Base-by-base conservation (phyloP, 257 asterid genomes). In the Penstemon newberryi region DNA sequence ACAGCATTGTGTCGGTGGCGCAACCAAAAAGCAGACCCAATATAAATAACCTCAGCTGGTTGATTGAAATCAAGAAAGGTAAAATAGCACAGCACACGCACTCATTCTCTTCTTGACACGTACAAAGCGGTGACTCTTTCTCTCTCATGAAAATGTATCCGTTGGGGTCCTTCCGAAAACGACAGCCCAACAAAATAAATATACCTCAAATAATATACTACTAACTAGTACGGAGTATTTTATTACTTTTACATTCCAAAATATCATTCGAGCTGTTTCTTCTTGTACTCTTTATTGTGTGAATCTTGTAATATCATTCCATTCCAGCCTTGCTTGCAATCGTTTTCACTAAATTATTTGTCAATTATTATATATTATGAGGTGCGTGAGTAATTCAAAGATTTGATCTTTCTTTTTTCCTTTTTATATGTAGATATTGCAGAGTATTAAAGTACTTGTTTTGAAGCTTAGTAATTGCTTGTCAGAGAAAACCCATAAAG, bases 91-190 rank as follows among this genome's bases (percentile, higher is more conserved):
- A 60, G n/a, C 25, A 47, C 70, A 68, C 69, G 46, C 70, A 58
- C 65, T 42, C 77, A 12, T 58, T 70, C 70, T 38, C 6, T 8
- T 40, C 1, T 56, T 57, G 87, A 69, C 87, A 82, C 87, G 84
- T 75, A 18, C 52, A 41, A 58, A 47, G 46, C 67, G 69, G 80
- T 69, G 78, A 70, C 61, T 56, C 54, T 51, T 36, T 11, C 56
- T 58, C 5, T 39, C 13, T 40, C 60, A 66, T 73, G 8, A 75
- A 15, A 73, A 73, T 82, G 79, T 74, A 58, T 46, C 73, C 80
- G 79, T 77, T 79, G 67, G 37, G 72, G 56, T 11, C 57, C 65
- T 41, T 63, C 65, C 51, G 74, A 76, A 70, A 45, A 61, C 18
- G 79, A 68, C 75, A n/a, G 51, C 63, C 18, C 75, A 39, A 43